Base-by-base conservation (phyloP, 352 stramenopile genomes). In the Salisapilia sapeloensis region DNA sequence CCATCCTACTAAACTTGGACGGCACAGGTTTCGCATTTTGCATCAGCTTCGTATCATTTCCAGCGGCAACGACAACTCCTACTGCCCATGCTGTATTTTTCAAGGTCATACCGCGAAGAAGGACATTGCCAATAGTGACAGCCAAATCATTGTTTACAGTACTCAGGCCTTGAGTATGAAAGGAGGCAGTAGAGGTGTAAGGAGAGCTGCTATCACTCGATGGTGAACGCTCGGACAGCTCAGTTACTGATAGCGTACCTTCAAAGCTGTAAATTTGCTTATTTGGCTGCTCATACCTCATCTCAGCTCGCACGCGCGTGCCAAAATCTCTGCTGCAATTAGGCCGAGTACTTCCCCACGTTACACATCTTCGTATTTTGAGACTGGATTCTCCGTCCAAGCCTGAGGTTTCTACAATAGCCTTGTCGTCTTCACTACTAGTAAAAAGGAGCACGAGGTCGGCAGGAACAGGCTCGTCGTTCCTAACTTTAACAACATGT, bases 361-460 rank as follows among this genome's bases (percentile, higher is more conserved):
- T 71, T 12, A 83, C 35, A 20, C 56, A 79, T 24, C 65, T 52
- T 0, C 62, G 63, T 19, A 89, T 52, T 41, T 91, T 91, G 6
- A 91, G 44, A 25, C 85, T 85, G 2, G 67, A 84, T 36, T 91
- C 72, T 12, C 75, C 75, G 23, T 91, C 75, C 2, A 91, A 53
- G 44, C 70, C 86, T 6, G 71, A 70, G 0, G 75, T 91, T 33
- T 91, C 75, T 23, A 70, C 80, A 61, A 84, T 83, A 14, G 49
- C 69, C 47, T 77, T 56, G 0, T 60, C 60, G 13, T 55, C 66
- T 6, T 82, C 53, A 25, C 82, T 59, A 19, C 72, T 92, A 0
- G 74, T 74, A 20, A 83, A 74, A 1, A 97, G 53, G 2, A 97
- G 35, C 0, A 96, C 65, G 2, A 97, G 37, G 40, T 97, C 91